Conservation (phyloP, 345 rosid genomes). For the Acer saccharum region DNA sequence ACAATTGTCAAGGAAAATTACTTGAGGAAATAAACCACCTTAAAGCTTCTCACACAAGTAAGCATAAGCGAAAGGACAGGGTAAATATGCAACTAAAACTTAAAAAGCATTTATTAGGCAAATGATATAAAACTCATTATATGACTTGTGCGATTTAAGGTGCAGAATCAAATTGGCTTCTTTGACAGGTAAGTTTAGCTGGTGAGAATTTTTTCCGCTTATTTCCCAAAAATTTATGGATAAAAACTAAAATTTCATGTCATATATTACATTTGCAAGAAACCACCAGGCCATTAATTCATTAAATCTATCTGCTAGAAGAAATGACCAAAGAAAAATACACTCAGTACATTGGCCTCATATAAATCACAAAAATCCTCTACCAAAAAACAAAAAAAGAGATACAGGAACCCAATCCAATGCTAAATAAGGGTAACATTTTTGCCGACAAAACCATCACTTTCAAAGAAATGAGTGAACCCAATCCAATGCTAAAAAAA, state of each 20-base stretch:
- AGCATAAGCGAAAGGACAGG: background rate
- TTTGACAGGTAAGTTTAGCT: background rate
- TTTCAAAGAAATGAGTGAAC: slow-evolving; percentile 21
- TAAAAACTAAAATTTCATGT: background rate
- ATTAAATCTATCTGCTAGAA: background rate
- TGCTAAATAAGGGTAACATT: slow-evolving; percentile 3
- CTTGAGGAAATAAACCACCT: background rate
- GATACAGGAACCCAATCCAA: background rate
- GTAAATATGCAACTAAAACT: background rate
- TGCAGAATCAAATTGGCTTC: background rate
- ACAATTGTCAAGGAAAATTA: background rate
- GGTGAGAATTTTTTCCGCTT: background rate
- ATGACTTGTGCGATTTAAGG: background rate
- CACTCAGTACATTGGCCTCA: background rate
- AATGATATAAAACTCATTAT: background rate
- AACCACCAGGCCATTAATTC: background rate
- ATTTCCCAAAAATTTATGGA: background rate
- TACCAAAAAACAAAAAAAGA: background rate
- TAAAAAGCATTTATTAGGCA: background rate
- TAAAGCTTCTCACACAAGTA: background rate
- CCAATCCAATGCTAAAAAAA: slow-evolving; percentile 8
- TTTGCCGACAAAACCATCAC: slow-evolving; percentile 8
- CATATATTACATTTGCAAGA: background rate
- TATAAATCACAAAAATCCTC: background rate
- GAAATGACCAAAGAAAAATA: background rate